These are phyloP conservation scores for Thielaviopsis punctulata DNA, from an alignment of 2,329 filamentous ascomycete species.

Conservation along the genomic window DNA sequence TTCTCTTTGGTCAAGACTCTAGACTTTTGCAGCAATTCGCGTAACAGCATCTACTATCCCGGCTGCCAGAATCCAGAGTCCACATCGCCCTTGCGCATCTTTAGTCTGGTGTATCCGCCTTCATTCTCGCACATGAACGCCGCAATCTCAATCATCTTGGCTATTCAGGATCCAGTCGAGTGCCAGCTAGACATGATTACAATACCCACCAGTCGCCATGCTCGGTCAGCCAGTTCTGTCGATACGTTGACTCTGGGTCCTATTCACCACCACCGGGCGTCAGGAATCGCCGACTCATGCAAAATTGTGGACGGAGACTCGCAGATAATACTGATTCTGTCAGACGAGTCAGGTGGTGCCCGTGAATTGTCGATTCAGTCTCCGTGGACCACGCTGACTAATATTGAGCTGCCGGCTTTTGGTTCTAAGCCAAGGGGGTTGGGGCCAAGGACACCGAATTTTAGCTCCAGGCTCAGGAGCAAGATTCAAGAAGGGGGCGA, in stretches of 20 bases:
- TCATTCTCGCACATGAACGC: conserved; percentile 36
- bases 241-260: conserved; percentile 14
- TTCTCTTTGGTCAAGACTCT: conserved; percentile 55
- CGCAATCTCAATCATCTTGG: conserved; percentile 42
- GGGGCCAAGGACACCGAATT: conserved; percentile 43
- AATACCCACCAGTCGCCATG: conserved; percentile 5
- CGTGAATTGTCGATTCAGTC: conserved; percentile 56
- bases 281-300: conserved; percentile 56
- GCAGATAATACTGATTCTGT: conserved; percentile 53
- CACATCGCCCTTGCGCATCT: conserved; percentile 31
- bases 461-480: no score
- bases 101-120: conserved; percentile 45
- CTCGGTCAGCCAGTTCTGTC: background rate
- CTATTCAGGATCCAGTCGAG: conserved; percentile 52
- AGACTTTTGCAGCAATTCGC: conserved; percentile 39
- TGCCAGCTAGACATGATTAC: conserved; percentile 31
- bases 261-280: conserved; percentile 38
- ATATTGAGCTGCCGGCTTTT: conserved; percentile 45
- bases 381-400: conserved; percentile 56
- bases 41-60: conserved; percentile 37
- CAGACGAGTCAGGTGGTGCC: conserved; percentile 43
- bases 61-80: background rate
- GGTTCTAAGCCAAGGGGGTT: no score
- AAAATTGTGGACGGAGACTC: conserved; percentile 50
- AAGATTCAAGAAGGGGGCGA: no score